These are phyloP conservation scores for Pleomassaria siparia DNA, from an alignment of 2,329 filamentous ascomycete genomes.

Conservation along the genomic window DNA sequence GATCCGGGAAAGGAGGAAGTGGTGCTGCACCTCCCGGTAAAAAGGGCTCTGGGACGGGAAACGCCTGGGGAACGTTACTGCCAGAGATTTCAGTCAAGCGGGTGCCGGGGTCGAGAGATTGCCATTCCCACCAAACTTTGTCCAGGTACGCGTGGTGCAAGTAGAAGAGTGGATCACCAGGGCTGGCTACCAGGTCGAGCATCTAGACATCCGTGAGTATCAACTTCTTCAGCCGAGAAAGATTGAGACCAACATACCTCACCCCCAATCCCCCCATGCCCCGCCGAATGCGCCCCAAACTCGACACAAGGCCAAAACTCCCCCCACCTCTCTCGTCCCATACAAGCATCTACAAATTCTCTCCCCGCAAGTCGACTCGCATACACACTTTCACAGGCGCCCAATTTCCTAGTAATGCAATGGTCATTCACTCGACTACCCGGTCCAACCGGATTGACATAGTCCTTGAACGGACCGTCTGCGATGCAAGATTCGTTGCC, in stretches of 20 bases:
- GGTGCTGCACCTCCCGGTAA: neutral
- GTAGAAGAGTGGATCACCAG: conserved; percentile 26
- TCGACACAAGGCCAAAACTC: conserved; percentile 9
- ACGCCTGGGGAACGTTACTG: too few relatives aligned
- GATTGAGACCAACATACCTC: conserved; percentile 8
- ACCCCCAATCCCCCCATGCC: conserved; percentile 21
- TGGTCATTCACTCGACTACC: conserved; percentile 14
- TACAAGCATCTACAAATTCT: conserved; percentile 6
- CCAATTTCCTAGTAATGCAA: conserved; percentile 20
- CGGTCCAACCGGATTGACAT: conserved; percentile 19
- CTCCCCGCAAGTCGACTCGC: conserved; percentile 10
- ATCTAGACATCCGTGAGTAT: conserved; percentile 11
- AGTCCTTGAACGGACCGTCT: conserved; percentile 23
- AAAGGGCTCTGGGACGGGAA: neutral
- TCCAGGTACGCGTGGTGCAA: conserved; percentile 25
- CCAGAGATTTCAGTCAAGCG: neutral
- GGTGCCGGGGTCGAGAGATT: conserved; percentile 5
- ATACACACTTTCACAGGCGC: conserved; percentile 9
- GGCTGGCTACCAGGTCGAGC: conserved; percentile 16
- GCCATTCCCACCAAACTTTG: conserved; percentile 26
- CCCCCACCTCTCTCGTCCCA: conserved; percentile 11
- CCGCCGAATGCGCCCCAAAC: conserved; percentile 10
- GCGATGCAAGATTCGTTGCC: conserved; percentile 13
- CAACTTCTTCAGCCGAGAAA: neutral
- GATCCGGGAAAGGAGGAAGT: neutral